Conservation (phyloP, 2,329 filamentous ascomycete species). For the Trichoderma sp. region DNA sequence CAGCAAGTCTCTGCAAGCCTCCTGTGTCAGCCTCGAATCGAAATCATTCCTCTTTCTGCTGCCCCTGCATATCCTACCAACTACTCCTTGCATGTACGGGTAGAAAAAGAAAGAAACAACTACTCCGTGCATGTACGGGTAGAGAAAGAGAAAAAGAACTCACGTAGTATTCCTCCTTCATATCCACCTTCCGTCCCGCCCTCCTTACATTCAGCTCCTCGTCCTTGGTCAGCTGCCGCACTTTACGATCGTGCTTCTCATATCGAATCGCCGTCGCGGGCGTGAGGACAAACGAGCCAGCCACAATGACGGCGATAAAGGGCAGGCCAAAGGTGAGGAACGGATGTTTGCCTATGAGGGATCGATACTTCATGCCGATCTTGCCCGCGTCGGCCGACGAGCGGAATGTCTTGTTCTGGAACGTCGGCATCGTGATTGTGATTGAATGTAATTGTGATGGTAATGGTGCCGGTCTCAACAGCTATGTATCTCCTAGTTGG, state of each 20-base stretch:
- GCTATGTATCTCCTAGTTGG: neutral
- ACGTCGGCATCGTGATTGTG: slow-evolving; percentile 46
- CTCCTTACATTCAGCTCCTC: slow-evolving; percentile 83
- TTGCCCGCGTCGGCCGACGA: slow-evolving; percentile 65
- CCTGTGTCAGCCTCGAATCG: neutral
- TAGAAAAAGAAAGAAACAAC: neutral
- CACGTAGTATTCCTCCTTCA: slow-evolving; percentile 86
- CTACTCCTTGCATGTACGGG: neutral
- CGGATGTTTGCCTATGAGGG: slow-evolving; percentile 72
- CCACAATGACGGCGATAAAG: slow-evolving; percentile 86
- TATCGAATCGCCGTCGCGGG: slow-evolving; percentile 93
- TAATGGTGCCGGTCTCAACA: neutral
- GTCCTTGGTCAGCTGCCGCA: slow-evolving; percentile 79
- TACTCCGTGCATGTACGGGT: neutral
- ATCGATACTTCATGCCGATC: slow-evolving; percentile 76
- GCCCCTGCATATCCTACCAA: neutral
- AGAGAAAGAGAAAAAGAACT: slow-evolving; percentile 43
- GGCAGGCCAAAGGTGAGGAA: slow-evolving; percentile 94
- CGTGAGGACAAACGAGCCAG: slow-evolving; percentile 90
- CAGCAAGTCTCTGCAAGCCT: slow-evolving; percentile 47
- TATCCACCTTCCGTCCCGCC: slow-evolving; percentile 69
- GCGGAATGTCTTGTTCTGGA: slow-evolving; percentile 71
- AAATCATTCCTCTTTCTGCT: neutral
- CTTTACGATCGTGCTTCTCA: slow-evolving; percentile 88
- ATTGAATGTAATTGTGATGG: neutral